Percentiles rank a stretch among this genome's conserved stretches.
These are phyloP conservation scores for Pterulicium gracile DNA, from an alignment of 1,284 basidiomycete genomes.

Conservation along the genomic window DNA sequence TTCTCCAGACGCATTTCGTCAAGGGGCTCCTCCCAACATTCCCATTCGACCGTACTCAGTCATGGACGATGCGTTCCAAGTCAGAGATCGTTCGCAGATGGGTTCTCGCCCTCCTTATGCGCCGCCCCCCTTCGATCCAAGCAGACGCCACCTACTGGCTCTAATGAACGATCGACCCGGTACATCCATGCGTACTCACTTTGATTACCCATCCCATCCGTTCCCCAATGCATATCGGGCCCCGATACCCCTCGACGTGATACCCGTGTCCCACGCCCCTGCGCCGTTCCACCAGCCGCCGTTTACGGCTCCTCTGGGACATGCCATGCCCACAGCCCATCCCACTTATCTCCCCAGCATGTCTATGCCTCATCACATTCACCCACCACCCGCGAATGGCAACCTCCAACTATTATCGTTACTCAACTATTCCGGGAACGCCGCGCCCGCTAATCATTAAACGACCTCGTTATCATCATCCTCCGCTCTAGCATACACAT, in stretches of 20 bases:
- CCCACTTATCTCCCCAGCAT: background rate
- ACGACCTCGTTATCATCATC: too few relatives aligned
- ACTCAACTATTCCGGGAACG: conserved; percentile 1
- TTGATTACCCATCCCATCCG: background rate
- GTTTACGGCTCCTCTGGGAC: background rate
- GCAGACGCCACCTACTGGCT: background rate
- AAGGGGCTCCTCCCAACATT: conserved; percentile 13
- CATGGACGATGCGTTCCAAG: conserved; percentile 1
- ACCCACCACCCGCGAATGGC: background rate
- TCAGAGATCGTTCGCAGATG: background rate
- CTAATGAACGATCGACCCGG: background rate
- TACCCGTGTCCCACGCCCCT: background rate
- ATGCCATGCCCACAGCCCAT: background rate
- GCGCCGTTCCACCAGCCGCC: background rate
- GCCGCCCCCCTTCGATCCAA: background rate
- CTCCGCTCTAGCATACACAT: background rate
- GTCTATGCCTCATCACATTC: background rate
- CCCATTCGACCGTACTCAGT: conserved; percentile 13
- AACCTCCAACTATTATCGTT: conserved; percentile 1
- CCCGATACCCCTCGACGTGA: background rate
- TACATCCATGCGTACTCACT: background rate
- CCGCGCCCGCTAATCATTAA: background rate
- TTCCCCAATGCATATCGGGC: background rate
- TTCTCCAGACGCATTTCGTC: conserved; percentile 23
- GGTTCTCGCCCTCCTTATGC: background rate